These are phyloP conservation scores for Cordia subcordata DNA, from an alignment of 257 asterid genomes.

Conservation along the genomic window DNA sequence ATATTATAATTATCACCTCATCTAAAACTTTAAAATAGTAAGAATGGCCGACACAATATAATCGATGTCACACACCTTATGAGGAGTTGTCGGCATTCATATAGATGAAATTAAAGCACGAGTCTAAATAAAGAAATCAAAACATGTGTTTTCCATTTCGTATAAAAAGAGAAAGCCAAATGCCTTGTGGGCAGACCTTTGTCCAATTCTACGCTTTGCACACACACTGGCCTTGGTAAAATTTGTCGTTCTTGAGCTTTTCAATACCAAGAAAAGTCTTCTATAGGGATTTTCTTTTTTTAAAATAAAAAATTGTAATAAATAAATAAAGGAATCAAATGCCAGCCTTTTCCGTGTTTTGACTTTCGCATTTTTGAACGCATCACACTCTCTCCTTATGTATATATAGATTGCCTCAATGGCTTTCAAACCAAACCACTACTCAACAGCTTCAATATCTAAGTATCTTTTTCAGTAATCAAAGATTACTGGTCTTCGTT, in stretches of 20 bases:
- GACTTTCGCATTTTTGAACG: slow-evolving; percentile 37
- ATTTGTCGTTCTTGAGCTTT: neutral
- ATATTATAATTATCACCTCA: too few species aligned
- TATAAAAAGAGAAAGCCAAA: slow-evolving; percentile 8
- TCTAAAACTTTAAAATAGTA: too few species aligned
- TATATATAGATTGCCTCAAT: slow-evolving; percentile 9
- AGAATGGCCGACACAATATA: too few species aligned
- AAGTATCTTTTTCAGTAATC: neutral
- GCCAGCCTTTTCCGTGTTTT: slow-evolving; percentile 35
- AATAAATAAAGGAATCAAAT: too few species aligned
- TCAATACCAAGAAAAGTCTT: slow-evolving; percentile 18
- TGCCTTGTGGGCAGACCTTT: slow-evolving; percentile 2
- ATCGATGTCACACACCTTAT: too few species aligned
- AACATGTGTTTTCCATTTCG: slow-evolving; percentile 3
- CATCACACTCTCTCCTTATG: neutral
- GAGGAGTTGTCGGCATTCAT: too few species aligned
- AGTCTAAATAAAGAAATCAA: neutral
- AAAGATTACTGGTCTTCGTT: too few species aligned
- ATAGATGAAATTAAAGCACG: slow-evolving; percentile 14
- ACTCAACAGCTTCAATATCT: neutral
- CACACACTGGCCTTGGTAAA: slow-evolving; percentile 1
- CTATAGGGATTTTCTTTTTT: slow-evolving; percentile 5
- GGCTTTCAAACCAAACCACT: slow-evolving; percentile 24
- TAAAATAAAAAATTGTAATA: too few species aligned
- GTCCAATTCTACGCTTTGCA: neutral